These are phyloP conservation scores for Erigeron philadelphicus DNA, from an alignment of 140 eudicot species.

Conservation along the genomic window DNA sequence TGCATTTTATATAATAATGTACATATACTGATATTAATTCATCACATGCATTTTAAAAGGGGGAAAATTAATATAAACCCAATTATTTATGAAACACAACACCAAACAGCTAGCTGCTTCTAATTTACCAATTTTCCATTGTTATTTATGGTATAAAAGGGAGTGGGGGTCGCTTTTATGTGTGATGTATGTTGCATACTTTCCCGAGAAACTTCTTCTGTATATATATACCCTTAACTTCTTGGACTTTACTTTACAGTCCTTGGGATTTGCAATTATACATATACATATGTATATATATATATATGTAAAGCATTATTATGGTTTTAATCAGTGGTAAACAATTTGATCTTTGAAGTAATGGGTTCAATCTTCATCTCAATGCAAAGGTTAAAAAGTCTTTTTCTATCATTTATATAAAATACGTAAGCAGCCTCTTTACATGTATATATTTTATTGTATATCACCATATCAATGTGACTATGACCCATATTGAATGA, in stretches of 20 bases:
- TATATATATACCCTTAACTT: not conserved
- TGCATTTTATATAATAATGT: slow-evolving; percentile 20
- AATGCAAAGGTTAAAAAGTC: too few species aligned
- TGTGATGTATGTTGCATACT: slow-evolving; percentile 17
- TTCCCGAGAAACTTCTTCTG: slow-evolving; percentile 14
- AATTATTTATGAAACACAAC: slow-evolving; percentile 8
- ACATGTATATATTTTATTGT: not conserved
- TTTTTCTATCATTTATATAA: too few species aligned
- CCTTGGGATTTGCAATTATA: slow-evolving; percentile 28
- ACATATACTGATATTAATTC: slow-evolving; percentile 18
- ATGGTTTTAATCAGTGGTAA: too few species aligned
- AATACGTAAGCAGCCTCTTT: too few species aligned
- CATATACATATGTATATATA: not conserved
- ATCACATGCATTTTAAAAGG: slow-evolving; percentile 27
- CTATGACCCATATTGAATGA: slow-evolving; percentile 18
- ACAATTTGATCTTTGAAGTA: too few species aligned
- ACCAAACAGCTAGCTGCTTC: slow-evolving; percentile 15
- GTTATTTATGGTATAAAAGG: slow-evolving; percentile 6
- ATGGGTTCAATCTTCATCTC: too few species aligned
- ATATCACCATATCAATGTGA: not conserved
- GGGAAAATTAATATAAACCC: slow-evolving; percentile 1
- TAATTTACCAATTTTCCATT: not conserved
- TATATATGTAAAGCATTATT: not conserved
- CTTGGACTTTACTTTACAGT: slow-evolving; percentile 15
- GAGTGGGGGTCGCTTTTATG: slow-evolving; percentile 16